Evolutionary conservation across 176 grass and related monocot genomes (phyloP).

Genomic region (Aechmea fasciata): DNA sequence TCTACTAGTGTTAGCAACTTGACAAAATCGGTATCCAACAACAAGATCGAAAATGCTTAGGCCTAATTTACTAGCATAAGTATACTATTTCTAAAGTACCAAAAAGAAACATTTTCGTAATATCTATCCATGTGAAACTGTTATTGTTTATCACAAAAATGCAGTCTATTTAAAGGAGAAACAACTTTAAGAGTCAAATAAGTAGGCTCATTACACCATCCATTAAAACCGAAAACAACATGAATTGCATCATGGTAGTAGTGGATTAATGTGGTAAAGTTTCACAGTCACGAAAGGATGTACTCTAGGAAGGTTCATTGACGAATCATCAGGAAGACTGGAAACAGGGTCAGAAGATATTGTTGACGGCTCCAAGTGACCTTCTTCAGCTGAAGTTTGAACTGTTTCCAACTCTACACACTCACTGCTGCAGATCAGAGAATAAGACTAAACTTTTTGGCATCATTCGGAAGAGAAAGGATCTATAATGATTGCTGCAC

Average conservation of each 20-base stretch:
- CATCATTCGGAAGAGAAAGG: background rate
- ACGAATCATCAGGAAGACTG: slow-evolving; percentile 45
- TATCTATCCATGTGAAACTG: too few species aligned
- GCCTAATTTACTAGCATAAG: too few species aligned
- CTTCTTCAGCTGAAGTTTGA: slow-evolving; percentile 64
- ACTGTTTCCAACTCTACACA: slow-evolving; percentile 77
- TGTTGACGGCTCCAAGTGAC: slow-evolving; percentile 46
- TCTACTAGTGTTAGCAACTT: too few species aligned
- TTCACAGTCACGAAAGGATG: slow-evolving; percentile 10
- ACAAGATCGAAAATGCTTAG: too few species aligned
- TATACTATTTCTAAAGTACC: too few species aligned
- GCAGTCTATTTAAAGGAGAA: too few species aligned
- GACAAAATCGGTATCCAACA: too few species aligned
- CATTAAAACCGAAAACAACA: too few species aligned
- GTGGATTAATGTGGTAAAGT: background rate
- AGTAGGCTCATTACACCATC: background rate
- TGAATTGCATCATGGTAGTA: too few species aligned
- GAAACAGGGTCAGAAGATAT: slow-evolving; percentile 27
- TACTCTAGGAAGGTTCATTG: slow-evolving; percentile 53
- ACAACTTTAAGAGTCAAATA: too few species aligned
- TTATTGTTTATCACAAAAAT: too few species aligned
- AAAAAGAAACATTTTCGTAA: too few species aligned
- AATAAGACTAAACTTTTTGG: background rate
- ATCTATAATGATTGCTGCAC: background rate
- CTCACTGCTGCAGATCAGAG: slow-evolving; percentile 35